Percentiles rank a stretch among this genome's conserved stretches.
These are phyloP conservation scores for Lasiodiplodia hormozganensis DNA, from an alignment of 2,329 filamentous ascomycete species.

Conservation along the genomic window DNA sequence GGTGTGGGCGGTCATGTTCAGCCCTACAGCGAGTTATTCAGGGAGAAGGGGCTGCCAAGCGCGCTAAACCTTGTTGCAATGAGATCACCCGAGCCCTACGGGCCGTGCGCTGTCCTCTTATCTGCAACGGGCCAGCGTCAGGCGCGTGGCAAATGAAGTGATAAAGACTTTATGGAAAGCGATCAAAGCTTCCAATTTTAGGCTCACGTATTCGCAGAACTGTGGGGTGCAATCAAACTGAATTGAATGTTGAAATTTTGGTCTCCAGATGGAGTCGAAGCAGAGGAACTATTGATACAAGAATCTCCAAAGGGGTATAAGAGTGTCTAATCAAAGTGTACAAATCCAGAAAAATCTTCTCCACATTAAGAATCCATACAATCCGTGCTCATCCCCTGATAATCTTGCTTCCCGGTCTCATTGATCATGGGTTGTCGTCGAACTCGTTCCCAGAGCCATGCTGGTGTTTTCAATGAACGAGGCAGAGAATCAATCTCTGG, in stretches of 20 bases:
- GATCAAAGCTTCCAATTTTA: background rate
- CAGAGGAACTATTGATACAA: slow-evolving; percentile 21
- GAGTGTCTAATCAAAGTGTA: slow-evolving; percentile 5
- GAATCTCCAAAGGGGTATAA: slow-evolving; percentile 27
- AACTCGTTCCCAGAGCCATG: slow-evolving; percentile 28
- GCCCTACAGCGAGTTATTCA: slow-evolving; percentile 6
- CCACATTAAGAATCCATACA: slow-evolving; percentile 25
- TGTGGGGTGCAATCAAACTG: slow-evolving; percentile 6
- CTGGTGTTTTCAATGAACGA: slow-evolving; percentile 23
- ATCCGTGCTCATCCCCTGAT: slow-evolving; percentile 15
- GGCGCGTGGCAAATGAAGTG: slow-evolving; percentile 8
- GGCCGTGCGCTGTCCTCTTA: slow-evolving; percentile 1
- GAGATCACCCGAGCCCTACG: background rate
- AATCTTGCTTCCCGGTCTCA: slow-evolving; percentile 11
- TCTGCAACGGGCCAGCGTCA: slow-evolving; percentile 1
- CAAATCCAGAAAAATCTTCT: slow-evolving; percentile 10
- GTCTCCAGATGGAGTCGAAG: slow-evolving; percentile 6
- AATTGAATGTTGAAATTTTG: background rate
- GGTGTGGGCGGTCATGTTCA: slow-evolving; percentile 10
- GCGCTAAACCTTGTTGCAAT: slow-evolving; percentile 14
- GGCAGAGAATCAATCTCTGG: slow-evolving; percentile 25
- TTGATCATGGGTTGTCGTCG: slow-evolving; percentile 26
- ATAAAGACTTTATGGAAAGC: background rate
- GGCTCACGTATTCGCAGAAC: background rate
- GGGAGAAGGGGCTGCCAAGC: slow-evolving; percentile 6